These are phyloP conservation scores for Echinochloa phyllopogon DNA, from an alignment of 176 grass and related monocot species.

Conservation along the genomic window DNA sequence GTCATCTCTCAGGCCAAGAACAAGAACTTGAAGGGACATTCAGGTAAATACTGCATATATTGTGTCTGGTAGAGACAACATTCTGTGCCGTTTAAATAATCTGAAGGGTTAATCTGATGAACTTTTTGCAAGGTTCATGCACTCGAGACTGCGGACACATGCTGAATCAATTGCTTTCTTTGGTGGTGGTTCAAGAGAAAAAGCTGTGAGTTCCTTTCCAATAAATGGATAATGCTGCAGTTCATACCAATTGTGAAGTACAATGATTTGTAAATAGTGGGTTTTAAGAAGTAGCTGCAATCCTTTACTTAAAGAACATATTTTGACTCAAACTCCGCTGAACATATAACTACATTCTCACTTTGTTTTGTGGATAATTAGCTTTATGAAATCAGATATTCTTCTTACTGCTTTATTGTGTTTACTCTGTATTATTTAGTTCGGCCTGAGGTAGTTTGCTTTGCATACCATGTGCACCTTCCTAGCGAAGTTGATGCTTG, in stretches of 20 bases:
- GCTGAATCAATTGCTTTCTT: constrained; percentile 99
- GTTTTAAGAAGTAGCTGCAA: neutral
- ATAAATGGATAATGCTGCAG: neutral
- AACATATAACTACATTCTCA: constrained; percentile 3
- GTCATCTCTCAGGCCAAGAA: constrained; percentile 87
- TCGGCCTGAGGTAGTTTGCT: neutral
- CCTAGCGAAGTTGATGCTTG: neutral
- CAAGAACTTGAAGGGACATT: constrained; percentile 98
- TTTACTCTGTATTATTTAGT: neutral
- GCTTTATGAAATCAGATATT: neutral
- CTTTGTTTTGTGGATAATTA: neutral
- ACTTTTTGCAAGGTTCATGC: constrained; percentile 80
- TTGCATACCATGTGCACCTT: neutral
- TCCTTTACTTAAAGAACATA: neutral
- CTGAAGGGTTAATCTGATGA: constrained; percentile 41
- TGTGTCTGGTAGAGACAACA: neutral
- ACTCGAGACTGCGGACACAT: constrained; percentile 88
- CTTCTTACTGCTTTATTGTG: neutral
- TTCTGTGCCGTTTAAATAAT: constrained; percentile 34
- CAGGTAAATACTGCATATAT: constrained; percentile 56
- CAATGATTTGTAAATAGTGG: neutral
- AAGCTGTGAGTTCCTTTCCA: constrained; percentile 64
- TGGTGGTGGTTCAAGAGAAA: constrained; percentile 97
- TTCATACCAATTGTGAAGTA: constrained; percentile 23
- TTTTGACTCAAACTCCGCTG: neutral